Percentiles rank a stretch among this genome's conserved stretches.
Evolutionary conservation across 345 rosid species (phyloP).

Genomic region (Iberis pinnata): DNA sequence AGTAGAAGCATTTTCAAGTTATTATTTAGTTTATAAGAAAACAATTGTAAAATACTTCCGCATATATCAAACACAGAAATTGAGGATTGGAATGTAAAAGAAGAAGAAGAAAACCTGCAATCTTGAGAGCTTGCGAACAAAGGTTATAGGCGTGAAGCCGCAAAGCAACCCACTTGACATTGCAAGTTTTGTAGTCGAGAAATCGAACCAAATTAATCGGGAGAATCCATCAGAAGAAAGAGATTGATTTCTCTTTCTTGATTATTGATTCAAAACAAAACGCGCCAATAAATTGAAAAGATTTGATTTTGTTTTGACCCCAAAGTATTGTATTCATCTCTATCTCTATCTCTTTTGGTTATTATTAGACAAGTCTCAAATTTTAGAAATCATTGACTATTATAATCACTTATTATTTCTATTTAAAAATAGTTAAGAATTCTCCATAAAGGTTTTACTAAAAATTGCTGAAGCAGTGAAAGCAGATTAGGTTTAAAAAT

Average conservation of each 20-base stretch:
- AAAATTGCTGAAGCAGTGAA: slow-evolving; percentile 14
- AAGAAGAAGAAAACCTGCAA: slow-evolving; percentile 34
- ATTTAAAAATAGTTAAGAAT: not conserved
- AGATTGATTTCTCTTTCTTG: no score
- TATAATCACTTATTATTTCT: slow-evolving; percentile 11
- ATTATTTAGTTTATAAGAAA: no score
- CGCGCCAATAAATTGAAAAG: not conserved
- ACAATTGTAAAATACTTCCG: no score
- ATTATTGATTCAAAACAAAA: no score
- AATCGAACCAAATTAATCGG: slow-evolving; percentile 11
- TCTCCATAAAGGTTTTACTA: slow-evolving; percentile 21
- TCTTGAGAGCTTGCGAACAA: slow-evolving; percentile 35
- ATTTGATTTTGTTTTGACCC: not conserved
- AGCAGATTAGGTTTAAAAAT: slow-evolving; percentile 8
- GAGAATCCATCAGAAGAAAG: slow-evolving; percentile 17
- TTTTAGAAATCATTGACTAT: slow-evolving; percentile 14
- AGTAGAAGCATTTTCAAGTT: no score
- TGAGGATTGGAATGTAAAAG: not conserved
- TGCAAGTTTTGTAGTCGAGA: slow-evolving; percentile 14
- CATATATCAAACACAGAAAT: no score
- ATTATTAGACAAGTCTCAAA: slow-evolving; percentile 20
- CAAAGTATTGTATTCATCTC: slow-evolving; percentile 3
- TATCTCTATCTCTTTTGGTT: slow-evolving; percentile 14
- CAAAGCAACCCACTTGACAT: slow-evolving; percentile 41
- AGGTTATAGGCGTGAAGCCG: slow-evolving; percentile 39